Conservation (phyloP, 1,284 basidiomycete species). For the Heliocybe sulcata region DNA sequence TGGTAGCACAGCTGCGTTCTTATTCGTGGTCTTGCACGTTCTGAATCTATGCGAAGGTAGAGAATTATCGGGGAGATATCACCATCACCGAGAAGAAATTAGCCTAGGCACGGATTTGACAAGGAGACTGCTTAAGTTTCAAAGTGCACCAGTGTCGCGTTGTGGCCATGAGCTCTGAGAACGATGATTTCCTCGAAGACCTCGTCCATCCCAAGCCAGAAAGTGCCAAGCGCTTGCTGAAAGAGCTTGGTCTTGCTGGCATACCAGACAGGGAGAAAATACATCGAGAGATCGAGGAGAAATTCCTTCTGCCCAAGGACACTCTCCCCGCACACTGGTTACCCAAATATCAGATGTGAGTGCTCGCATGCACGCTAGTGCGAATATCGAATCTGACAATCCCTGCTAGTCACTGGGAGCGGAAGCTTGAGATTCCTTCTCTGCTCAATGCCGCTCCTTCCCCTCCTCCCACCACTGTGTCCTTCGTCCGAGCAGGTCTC, state of each 20-base stretch:
- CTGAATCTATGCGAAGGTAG: too few relatives aligned
- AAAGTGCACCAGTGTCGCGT: background rate
- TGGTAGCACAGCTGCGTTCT: too few relatives aligned
- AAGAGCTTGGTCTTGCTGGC: conserved; percentile 43
- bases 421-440: conserved; percentile 49
- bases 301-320: conserved; percentile 58
- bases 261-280: conserved; percentile 54
- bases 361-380: background rate
- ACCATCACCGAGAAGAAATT: too few relatives aligned
- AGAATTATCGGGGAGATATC: too few relatives aligned
- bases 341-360: conserved; percentile 67
- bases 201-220: conserved; percentile 37
- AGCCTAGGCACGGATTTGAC: too few relatives aligned
- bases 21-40: too few relatives aligned
- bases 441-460: conserved; percentile 60
- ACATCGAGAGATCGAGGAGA: conserved; percentile 59
- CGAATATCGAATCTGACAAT: background rate
- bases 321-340: conserved; percentile 65
- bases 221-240: conserved; percentile 36
- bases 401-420: conserved; percentile 61
- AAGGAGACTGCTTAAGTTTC: too few relatives aligned
- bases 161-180: conserved; percentile 9
- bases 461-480: conserved; percentile 70
- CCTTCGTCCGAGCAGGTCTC: conserved; percentile 74
- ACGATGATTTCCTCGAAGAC: conserved; percentile 29